These are phyloP conservation scores for Populus ilicifolia DNA, from an alignment of 345 rosid genomes.

Conservation along the genomic window DNA sequence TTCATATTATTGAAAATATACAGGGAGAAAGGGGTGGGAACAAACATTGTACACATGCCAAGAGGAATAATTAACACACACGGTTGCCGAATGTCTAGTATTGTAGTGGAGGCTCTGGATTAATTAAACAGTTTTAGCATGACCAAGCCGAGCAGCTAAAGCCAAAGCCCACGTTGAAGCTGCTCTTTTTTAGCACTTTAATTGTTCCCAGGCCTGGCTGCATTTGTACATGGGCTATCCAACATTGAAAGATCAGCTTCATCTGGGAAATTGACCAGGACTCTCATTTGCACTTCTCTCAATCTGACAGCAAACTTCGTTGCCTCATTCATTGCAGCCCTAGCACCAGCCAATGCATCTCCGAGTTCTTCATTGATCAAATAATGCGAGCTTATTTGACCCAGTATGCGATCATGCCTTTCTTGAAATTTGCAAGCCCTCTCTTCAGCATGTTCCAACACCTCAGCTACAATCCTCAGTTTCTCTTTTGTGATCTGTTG, in stretches of 20 bases:
- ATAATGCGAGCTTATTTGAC: conserved; percentile 42
- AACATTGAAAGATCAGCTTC: conserved; percentile 14
- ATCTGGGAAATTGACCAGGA: conserved; percentile 36
- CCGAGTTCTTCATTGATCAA: conserved; percentile 43
- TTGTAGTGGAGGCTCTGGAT: too few species aligned
- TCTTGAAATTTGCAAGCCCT: conserved; percentile 45
- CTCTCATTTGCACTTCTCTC: conserved; percentile 47
- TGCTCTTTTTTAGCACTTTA: neutral
- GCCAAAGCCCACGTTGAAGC: too few species aligned
- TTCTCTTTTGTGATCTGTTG: conserved; percentile 32
- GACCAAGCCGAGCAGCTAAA: too few species aligned
- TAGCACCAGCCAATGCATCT: conserved; percentile 42
- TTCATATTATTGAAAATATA: too few species aligned
- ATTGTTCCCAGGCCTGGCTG: neutral
- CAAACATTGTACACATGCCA: too few species aligned
- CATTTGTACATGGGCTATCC: neutral
- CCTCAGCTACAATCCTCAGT: conserved; percentile 45
- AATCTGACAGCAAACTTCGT: conserved; percentile 37
- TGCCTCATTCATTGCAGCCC: conserved; percentile 47
- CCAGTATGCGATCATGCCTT: conserved; percentile 51
- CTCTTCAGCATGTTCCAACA: conserved; percentile 49
- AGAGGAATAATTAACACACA: too few species aligned
- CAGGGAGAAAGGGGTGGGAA: too few species aligned
- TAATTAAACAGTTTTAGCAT: too few species aligned
- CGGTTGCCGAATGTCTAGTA: too few species aligned